Base-by-base conservation (phyloP, 495 filamentous ascomycete genomes). In the Sabuloglossum arenarium region DNA sequence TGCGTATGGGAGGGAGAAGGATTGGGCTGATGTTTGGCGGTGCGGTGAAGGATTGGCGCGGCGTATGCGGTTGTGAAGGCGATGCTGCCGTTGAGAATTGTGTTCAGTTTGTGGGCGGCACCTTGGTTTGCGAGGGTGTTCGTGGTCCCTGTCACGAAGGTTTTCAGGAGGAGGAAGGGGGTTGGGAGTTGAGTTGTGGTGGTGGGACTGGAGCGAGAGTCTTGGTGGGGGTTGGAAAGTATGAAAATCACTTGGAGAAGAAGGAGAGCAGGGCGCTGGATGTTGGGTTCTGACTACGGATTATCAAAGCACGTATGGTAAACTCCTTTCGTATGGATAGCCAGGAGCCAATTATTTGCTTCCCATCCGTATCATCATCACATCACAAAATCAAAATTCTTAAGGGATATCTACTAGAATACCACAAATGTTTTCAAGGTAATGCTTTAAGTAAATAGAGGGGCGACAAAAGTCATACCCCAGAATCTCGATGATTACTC, bases 41-140 rank as follows among this genome's bases (percentile, higher is more conserved):
- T 37, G 34, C 9, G 34, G 5, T 6, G 5, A 9, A 37, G 34
- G 68, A 77, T 95, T 53, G 90, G 85, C 16, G 83, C 89, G 34
- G 91, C 91, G 21, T 98, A 86, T 69, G 85, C 85, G 0, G 71
- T 95, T 56, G 88, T 84, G 19, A 98, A 98, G 66, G 79, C 82
- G 21, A 61, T 94, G 56, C 65, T 95, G 60, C 86, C 91, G 5
- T 60, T 82, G 8, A 73, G 91, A 59, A 74, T 98, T 58, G 73
- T 77, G 6, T 63, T 77, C 14, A 94, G 89, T 67, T 72, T 93
- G 27, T 91, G 83, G 85, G 82, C 78, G 14, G 95, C 91, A 54
- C 91, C 91, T 43, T 96, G 88, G 89, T 91, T 96, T 74, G 90
- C 91, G 21, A 76, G 80, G 51, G 67, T 74, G 25, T 68, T 82